Base-by-base conservation (phyloP, 176 grass and related monocot species). In the Carex parvula region DNA sequence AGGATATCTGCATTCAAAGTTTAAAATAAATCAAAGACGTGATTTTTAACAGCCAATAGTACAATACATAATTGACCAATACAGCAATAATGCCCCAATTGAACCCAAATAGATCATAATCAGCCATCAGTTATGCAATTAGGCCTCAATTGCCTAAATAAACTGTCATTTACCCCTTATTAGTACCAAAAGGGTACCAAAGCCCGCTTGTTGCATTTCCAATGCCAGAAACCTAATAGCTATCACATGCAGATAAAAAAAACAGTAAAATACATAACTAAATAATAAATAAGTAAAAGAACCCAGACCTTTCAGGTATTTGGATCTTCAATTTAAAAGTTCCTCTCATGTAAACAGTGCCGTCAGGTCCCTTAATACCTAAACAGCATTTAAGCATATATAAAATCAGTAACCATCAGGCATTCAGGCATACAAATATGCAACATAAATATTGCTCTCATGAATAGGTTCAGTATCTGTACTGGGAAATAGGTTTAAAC, bases 291-390 rank as follows among this genome's bases (percentile, higher is more conserved):
- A 5, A 65, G 37, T 30, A 70, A 14, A 70, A 30, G 21, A 24
- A 8, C 12, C 6, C 21, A 56, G 14, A 94, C 92, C 91, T 98
- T 84, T 94, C 92, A 86, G 92, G 89, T 84, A 98, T 91, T 90
- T 91, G 88, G 60, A 98, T 98, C 72, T 91, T 98, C 61, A 94
- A n/a, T 85, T 84, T 82, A 42, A 94, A 98, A 85, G 84, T 73
- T 84, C 92, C 95, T 61, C 92, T 91, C 11, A 89, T 86, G 81
- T 98, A 98, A 84, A 98, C 82, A 1, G 91, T 98, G 72, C 35
- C 92, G 14, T 89, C 82, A 64, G 95, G 91, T 12, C 95, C 95
- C 42, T 94, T 60, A 29, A 94, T 94, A 59, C 78, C 92, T 94
- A 85, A 21, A 56, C 61, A 26, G 8, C 32, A 42, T 61, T 14